Evolutionary conservation across 2,329 filamentous ascomycete genomes (phyloP).

Genomic region (Colletotrichum sp.): DNA sequence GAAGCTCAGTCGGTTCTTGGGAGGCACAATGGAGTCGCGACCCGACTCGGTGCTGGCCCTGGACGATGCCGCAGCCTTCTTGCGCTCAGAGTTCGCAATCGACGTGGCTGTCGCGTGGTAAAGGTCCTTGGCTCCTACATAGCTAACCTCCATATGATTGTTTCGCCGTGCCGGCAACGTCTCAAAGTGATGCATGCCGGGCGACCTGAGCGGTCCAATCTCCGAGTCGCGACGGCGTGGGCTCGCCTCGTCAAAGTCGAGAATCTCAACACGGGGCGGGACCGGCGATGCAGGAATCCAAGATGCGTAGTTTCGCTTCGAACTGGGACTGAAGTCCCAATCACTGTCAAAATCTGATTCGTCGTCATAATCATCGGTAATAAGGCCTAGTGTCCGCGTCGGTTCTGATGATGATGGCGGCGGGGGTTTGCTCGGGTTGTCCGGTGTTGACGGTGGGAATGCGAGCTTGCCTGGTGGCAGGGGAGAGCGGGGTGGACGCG

Average conservation of each 20-base stretch:
- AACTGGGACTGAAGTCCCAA: constrained; percentile 15
- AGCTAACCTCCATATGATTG: constrained; percentile 22
- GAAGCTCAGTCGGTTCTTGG: constrained; percentile 15
- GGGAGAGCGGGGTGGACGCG: not conserved
- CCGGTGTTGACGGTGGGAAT: not conserved
- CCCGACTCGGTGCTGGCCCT: not conserved
- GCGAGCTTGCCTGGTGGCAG: not conserved
- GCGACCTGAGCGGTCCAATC: constrained; percentile 11
- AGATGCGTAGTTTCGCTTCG: constrained; percentile 1
- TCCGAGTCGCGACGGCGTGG: constrained; percentile 18
- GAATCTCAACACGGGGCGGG: constrained; percentile 8
- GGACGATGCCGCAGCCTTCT: not conserved
- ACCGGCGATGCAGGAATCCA: constrained; percentile 20
- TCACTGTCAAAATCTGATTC: constrained; percentile 15
- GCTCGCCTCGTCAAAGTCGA: constrained; percentile 10
- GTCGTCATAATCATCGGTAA: constrained; percentile 6
- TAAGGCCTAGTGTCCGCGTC: constrained; percentile 9
- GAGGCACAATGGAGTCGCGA: not conserved
- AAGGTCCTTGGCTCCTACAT: constrained; percentile 24
- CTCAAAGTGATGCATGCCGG: constrained; percentile 24
- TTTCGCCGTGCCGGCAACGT: constrained; percentile 18
- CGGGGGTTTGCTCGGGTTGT: not conserved
- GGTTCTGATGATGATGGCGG: constrained; percentile 10
- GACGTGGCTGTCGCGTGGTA: constrained; percentile 29
- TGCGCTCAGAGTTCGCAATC: constrained; percentile 20